Percentiles rank a stretch among this genome's conserved stretches.
These are phyloP conservation scores for Vitis cinerea DNA, from an alignment of 164 flowering plant genomes.

Conservation along the genomic window DNA sequence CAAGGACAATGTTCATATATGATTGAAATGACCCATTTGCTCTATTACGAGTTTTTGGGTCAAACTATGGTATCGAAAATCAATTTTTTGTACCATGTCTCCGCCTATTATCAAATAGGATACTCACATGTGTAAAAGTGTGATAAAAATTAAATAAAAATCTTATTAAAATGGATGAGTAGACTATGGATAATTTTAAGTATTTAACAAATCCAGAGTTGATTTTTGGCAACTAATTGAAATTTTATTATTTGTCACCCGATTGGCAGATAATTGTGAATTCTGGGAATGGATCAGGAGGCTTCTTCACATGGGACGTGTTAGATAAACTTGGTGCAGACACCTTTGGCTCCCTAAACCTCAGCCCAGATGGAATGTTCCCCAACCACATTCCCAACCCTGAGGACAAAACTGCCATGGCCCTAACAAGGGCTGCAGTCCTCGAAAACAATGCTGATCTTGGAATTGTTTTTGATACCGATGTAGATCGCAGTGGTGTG, in stretches of 20 bases:
- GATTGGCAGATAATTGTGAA: constrained; percentile 82
- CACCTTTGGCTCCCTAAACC: constrained; percentile 83
- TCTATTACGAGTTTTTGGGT: too few relatives aligned
- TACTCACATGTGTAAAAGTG: too few relatives aligned
- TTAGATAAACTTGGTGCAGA: constrained; percentile 92
- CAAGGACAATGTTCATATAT: too few relatives aligned
- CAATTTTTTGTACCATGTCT: too few relatives aligned
- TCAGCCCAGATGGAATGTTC: constrained; percentile 94
- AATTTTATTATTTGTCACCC: not conserved
- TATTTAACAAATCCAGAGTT: not conserved
- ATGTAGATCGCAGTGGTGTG: constrained; percentile 93
- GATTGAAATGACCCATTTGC: too few relatives aligned
- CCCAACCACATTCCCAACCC: constrained; percentile 97
- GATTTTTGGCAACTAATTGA: not conserved
- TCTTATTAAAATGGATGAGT: too few relatives aligned
- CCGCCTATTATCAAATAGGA: too few relatives aligned
- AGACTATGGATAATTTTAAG: too few relatives aligned
- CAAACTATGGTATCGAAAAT: too few relatives aligned
- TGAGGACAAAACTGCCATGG: constrained; percentile 88
- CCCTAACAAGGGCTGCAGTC: constrained; percentile 70
- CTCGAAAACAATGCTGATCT: constrained; percentile 66
- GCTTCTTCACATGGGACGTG: constrained; percentile 91
- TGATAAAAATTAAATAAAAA: too few relatives aligned
- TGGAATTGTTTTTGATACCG: constrained; percentile 90
- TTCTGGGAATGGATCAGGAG: constrained; percentile 98